A percentile compares a stretch with the other conserved stretches of the same genome.
Conservation (phyloP, 129 eudicot genomes). For the Apium graveolens region DNA sequence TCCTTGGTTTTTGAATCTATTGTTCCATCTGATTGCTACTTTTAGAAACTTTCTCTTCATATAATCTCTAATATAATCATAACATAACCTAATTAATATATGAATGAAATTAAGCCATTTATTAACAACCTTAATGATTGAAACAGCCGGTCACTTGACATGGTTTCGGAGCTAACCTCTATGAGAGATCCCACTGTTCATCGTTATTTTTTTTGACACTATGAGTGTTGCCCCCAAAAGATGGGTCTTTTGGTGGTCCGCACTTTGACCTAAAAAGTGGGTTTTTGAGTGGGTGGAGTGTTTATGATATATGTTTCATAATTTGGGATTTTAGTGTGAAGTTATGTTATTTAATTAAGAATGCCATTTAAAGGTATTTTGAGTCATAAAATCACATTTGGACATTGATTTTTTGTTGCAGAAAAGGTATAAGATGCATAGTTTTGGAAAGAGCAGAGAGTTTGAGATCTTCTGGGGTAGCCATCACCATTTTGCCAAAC, state of each 20-base stretch:
- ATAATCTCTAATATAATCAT: too few species aligned
- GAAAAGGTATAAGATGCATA: conserved; percentile 36
- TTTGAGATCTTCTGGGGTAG: too few species aligned
- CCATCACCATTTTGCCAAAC: conserved; percentile 30
- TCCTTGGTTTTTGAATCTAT: background rate
- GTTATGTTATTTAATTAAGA: background rate
- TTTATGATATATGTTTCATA: too few species aligned
- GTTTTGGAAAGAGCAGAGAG: conserved; percentile 39
- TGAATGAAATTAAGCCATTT: too few species aligned
- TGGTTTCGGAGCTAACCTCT: background rate
- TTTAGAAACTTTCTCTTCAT: too few species aligned
- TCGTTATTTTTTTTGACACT: too few species aligned
- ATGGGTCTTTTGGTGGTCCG: background rate
- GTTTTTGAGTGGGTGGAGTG: background rate
- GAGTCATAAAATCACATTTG: background rate
- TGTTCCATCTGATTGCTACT: background rate
- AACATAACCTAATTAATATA: too few species aligned
- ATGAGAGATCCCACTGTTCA: background rate
- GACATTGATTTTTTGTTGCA: conserved; percentile 1
- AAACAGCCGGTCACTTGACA: too few species aligned
- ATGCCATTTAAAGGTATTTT: background rate
- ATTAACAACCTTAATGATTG: too few species aligned
- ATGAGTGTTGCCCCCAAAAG: background rate
- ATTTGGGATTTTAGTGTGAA: too few species aligned
- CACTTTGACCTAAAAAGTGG: too few species aligned